Percentiles rank a stretch among this genome's conserved stretches.
phyloP scores from a whole-genome alignment of 495 filamentous ascomycete genomes.

The Sabuloglossum arenarium region DNA sequence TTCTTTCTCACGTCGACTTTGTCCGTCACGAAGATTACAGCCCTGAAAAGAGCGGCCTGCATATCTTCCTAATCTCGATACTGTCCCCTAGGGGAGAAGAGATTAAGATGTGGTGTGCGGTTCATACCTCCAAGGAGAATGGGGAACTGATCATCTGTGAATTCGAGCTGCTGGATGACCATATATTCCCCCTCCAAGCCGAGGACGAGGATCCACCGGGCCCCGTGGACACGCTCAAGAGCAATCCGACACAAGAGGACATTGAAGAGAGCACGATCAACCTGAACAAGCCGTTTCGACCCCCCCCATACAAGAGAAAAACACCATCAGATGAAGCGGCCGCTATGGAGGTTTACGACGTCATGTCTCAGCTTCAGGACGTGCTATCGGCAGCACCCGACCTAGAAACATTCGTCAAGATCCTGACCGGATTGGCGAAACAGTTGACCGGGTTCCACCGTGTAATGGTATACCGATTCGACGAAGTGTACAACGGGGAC shows the following conservation, averaged over 20 bases:
- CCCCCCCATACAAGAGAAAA: slow-evolving; percentile 51
- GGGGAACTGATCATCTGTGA: slow-evolving; percentile 68
- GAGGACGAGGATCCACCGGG: slow-evolving; percentile 38
- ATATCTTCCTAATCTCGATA: slow-evolving; percentile 65
- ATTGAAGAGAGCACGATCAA: slow-evolving; percentile 50
- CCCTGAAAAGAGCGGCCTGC: slow-evolving; percentile 58
- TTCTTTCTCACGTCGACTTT: slow-evolving; percentile 77
- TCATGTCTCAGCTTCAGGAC: slow-evolving; percentile 73
- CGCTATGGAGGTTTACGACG: slow-evolving; percentile 85
- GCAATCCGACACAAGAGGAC: slow-evolving; percentile 50
- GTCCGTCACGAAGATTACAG: slow-evolving; percentile 56
- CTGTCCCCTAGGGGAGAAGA: slow-evolving; percentile 26
- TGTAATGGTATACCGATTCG: slow-evolving; percentile 88
- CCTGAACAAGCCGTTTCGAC: slow-evolving; percentile 53
- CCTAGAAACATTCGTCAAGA: slow-evolving; percentile 46
- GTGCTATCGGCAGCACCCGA: slow-evolving; percentile 48
- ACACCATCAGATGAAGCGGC: slow-evolving; percentile 50
- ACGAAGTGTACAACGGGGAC: slow-evolving; percentile 58
- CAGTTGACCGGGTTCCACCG: slow-evolving; percentile 86
- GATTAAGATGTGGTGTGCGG: slow-evolving; percentile 72
- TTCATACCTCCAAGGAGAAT: slow-evolving; percentile 47
- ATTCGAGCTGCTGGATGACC: slow-evolving; percentile 77
- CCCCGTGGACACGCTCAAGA: slow-evolving; percentile 39
- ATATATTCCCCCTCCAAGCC: slow-evolving; percentile 42
- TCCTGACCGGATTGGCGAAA: slow-evolving; percentile 57